Conservation (phyloP, 2,329 filamentous ascomycete genomes). For the Orbilia brochopaga region DNA sequence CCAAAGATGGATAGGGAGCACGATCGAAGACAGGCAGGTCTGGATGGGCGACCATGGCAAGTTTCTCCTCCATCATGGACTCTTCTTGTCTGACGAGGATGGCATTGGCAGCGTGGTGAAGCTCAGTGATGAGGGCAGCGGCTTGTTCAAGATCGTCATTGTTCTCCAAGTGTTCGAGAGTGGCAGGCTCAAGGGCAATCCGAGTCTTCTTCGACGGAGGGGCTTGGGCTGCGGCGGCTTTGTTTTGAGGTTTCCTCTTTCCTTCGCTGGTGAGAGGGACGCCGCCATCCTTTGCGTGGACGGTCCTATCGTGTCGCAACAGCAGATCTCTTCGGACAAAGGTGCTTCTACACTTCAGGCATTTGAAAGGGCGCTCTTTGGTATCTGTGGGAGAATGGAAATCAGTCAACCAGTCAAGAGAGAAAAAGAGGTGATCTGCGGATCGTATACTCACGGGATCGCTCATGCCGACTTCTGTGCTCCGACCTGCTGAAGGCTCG, state of each 20-base stretch:
- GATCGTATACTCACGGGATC: conserved; percentile 80
- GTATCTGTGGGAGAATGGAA: conserved; percentile 70
- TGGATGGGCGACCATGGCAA: conserved; percentile 58
- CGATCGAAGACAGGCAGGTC: conserved; percentile 52
- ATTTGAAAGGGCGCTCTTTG: conserved; percentile 98
- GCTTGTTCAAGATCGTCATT: conserved; percentile 95
- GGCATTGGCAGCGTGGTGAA: conserved; percentile 92
- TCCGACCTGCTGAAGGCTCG: conserved; percentile 96
- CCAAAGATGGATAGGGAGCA: conserved; percentile 63
- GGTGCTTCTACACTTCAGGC: conserved; percentile 95
- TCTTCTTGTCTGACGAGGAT: conserved; percentile 67
- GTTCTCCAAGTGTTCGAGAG: conserved; percentile 89
- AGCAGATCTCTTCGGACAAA: conserved; percentile 97
- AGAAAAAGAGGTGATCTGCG: conserved; percentile 3
- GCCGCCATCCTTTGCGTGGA: conserved; percentile 97
- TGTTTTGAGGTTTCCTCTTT: conserved; percentile 80
- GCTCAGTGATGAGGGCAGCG: conserved; percentile 97
- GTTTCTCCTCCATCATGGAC: conserved; percentile 58
- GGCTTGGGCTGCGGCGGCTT: conserved; percentile 63
- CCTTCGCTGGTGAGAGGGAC: conserved; percentile 91
- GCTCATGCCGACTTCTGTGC: conserved; percentile 93
- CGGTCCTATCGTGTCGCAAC: conserved; percentile 94
- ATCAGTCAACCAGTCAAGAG: conserved; percentile 2
- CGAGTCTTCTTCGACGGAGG: conserved; percentile 46
- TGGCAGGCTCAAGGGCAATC: conserved; percentile 80